Percentiles rank a stretch among this genome's conserved stretches.
Evolutionary conservation across 1,284 basidiomycete species (phyloP).

Genomic region (Ceratobasidium theobromae): DNA sequence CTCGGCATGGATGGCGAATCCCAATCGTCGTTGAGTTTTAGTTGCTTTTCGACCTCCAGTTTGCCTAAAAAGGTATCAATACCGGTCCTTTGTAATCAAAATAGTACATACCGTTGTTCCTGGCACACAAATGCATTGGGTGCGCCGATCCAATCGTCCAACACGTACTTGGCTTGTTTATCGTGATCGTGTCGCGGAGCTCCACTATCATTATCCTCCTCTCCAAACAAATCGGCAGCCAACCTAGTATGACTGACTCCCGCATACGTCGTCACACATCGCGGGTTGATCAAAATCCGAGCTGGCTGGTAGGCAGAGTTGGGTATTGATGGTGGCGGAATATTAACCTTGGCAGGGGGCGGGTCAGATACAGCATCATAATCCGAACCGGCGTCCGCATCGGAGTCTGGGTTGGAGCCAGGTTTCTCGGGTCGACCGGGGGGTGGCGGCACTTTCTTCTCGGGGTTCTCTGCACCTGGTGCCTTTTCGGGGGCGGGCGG

Average conservation of each 20-base stretch:
- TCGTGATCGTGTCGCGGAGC: conserved; percentile 39
- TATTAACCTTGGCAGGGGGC: conserved; percentile 43
- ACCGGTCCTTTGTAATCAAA: background rate
- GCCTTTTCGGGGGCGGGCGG: conserved; percentile 40
- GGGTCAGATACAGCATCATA: conserved; percentile 80
- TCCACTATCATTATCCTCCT: conserved; percentile 58
- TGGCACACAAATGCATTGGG: conserved; percentile 96
- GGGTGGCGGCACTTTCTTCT: conserved; percentile 31
- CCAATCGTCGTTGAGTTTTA: conserved; percentile 84
- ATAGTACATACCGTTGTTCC: conserved; percentile 70
- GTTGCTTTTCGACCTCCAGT: conserved; percentile 88
- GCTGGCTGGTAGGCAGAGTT: conserved; percentile 86
- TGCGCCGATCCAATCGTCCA: conserved; percentile 92
- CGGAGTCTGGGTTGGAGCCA: conserved; percentile 51
- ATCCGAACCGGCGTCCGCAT: conserved; percentile 82
- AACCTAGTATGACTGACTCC: conserved; percentile 92
- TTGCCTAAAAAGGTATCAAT: conserved; percentile 52
- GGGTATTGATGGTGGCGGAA: conserved; percentile 50
- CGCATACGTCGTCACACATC: conserved; percentile 94
- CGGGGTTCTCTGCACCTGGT: conserved; percentile 39
- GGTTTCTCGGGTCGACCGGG: conserved; percentile 31
- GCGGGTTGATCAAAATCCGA: conserved; percentile 88
- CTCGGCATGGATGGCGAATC: conserved; percentile 81
- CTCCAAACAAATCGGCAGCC: conserved; percentile 87
- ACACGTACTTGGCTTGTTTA: conserved; percentile 66